Percentiles rank a stretch among this genome's conserved stretches.
These are phyloP conservation scores for Stachybotrys chartarum DNA, from an alignment of 2,329 filamentous ascomycete species.

Conservation along the genomic window DNA sequence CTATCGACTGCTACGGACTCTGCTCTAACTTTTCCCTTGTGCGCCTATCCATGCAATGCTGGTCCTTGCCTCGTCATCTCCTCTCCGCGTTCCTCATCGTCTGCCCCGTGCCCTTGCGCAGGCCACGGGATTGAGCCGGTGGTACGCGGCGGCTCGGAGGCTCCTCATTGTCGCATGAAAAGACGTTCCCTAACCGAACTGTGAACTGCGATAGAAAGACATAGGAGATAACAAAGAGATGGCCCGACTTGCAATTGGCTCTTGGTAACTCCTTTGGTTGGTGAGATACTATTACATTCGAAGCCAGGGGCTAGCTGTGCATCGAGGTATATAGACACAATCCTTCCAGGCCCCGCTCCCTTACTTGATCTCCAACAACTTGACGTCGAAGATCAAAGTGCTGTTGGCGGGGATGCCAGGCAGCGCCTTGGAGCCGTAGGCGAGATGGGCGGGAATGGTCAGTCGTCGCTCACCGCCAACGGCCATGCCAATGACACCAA, in stretches of 20 bases:
- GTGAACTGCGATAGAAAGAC: slow-evolving; percentile 1
- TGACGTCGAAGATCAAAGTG: slow-evolving; percentile 85
- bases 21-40: slow-evolving; percentile 26
- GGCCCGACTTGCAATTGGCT: background rate
- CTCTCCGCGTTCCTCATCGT: slow-evolving; percentile 21
- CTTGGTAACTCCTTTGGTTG: too few relatives aligned
- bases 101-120: slow-evolving; percentile 1
- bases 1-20: background rate
- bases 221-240: background rate
- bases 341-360: slow-evolving; percentile 8
- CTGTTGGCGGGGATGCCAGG: slow-evolving; percentile 90
- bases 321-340: background rate
- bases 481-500: slow-evolving; percentile 87
- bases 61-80: slow-evolving; percentile 44
- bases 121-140: slow-evolving; percentile 3
- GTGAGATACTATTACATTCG: slow-evolving; percentile 10
- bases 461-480: slow-evolving; percentile 90
- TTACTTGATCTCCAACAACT: slow-evolving; percentile 79
- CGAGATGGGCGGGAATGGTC: slow-evolving; percentile 78
- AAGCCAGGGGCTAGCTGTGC: background rate
- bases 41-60: slow-evolving; percentile 45
- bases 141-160: slow-evolving; percentile 39
- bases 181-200: slow-evolving; percentile 8
- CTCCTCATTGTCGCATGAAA: slow-evolving; percentile 32
- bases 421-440: slow-evolving; percentile 77